phyloP scores from a whole-genome alignment of 345 rosid species.

The Hibiscus syriacus region DNA sequence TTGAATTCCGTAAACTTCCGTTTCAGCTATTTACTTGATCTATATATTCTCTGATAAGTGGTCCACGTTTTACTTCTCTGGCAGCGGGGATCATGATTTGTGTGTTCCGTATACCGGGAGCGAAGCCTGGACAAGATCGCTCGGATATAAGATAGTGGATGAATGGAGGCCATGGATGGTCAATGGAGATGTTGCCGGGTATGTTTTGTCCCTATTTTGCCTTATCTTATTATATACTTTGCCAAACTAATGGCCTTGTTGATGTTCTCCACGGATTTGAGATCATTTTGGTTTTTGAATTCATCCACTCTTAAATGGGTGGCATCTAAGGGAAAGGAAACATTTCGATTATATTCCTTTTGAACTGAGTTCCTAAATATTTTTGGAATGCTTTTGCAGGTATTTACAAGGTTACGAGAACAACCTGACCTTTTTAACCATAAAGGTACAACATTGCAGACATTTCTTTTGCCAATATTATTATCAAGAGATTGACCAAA shows the following conservation, averaged over 20 bases:
- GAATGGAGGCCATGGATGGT: constrained; percentile 89
- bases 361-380: not conserved
- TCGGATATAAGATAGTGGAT: constrained; percentile 65
- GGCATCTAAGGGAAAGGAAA: no score
- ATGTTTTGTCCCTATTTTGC: no score
- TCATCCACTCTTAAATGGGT: no score
- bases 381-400: constrained; percentile 26
- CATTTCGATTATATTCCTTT: not conserved
- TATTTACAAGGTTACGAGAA: constrained; percentile 63
- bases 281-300: no score
- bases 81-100: constrained; percentile 60
- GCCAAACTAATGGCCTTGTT: no score
- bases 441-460: constrained; percentile 40
- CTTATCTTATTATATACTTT: no score
- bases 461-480: no score
- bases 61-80: not conserved
- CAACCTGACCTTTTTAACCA: constrained; percentile 73
- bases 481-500: no score
- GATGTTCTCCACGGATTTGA: no score
- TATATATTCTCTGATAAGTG: constrained; percentile 1
- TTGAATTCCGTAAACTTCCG: no score
- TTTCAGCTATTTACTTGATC: no score
- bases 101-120: constrained; percentile 91
- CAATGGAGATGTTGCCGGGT: constrained; percentile 70
- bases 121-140: constrained; percentile 82